A percentile compares a stretch with the other conserved stretches of the same genome.
phyloP scores from a whole-genome alignment of 768 basidiomycete genomes.

The Hortiboletus flavorubellus region DNA sequence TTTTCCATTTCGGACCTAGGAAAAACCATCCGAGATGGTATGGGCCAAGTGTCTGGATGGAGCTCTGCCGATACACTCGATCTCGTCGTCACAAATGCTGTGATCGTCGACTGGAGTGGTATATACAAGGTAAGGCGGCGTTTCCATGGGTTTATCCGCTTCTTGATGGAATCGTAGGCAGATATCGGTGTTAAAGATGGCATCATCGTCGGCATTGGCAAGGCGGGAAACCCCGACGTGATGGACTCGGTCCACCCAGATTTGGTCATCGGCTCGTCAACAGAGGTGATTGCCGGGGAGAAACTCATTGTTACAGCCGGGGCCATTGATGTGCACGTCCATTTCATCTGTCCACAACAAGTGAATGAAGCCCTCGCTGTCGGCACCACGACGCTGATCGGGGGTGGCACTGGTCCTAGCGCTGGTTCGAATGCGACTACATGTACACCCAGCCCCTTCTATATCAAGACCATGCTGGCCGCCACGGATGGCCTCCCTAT shows the following conservation, averaged over 20 bases:
- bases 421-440: conserved; percentile 89
- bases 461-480: conserved; percentile 86
- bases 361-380: conserved; percentile 80
- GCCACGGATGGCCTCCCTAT: conserved; percentile 88
- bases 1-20: conserved; percentile 41
- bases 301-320: conserved; percentile 93
- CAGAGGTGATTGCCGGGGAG: conserved; percentile 95
- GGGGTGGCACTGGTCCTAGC: conserved; percentile 93
- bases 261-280: conserved; percentile 84
- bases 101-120: conserved; percentile 92
- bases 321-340: conserved; percentile 86
- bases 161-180: conserved; percentile 49
- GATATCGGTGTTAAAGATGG: conserved; percentile 92
- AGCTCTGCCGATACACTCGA: conserved; percentile 71
- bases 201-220: conserved; percentile 84
- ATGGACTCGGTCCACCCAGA: conserved; percentile 75
- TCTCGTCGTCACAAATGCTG: conserved; percentile 91
- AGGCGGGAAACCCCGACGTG: conserved; percentile 93
- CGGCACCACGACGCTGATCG: conserved; percentile 92
- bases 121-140: conserved; percentile 74
- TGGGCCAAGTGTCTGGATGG: conserved; percentile 86
- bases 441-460: conserved; percentile 87
- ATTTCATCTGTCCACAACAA: conserved; percentile 94
- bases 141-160: not conserved
- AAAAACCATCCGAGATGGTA: conserved; percentile 93